phyloP scores from a whole-genome alignment of 2,329 filamentous ascomycete species.

The Dichotomopilus funicola region DNA sequence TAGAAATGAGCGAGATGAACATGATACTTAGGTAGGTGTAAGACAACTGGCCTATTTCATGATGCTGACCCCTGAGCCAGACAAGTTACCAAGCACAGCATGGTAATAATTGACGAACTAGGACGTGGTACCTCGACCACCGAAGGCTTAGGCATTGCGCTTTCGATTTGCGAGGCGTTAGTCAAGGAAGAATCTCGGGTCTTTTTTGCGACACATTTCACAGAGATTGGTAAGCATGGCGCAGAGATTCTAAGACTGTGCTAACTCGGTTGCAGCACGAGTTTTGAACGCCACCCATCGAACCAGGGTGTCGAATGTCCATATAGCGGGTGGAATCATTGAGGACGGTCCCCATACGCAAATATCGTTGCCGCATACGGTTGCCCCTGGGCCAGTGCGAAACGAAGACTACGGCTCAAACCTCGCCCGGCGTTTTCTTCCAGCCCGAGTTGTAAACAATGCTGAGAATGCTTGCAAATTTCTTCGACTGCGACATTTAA shows the following conservation, averaged over 20 bases:
- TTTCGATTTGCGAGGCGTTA: slow-evolving; percentile 83
- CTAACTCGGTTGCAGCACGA: slow-evolving; percentile 46
- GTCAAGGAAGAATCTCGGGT: slow-evolving; percentile 71
- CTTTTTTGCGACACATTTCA: slow-evolving; percentile 93
- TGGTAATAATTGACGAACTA: slow-evolving; percentile 86
- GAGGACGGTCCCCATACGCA: slow-evolving; percentile 45
- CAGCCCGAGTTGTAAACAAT: slow-evolving; percentile 52
- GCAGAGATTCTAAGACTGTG: neutral
- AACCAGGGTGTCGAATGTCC: slow-evolving; percentile 71
- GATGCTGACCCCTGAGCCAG: slow-evolving; percentile 26
- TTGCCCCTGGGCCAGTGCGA: slow-evolving; percentile 63
- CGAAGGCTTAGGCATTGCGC: slow-evolving; percentile 82
- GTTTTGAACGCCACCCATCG: slow-evolving; percentile 70
- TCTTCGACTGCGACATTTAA: slow-evolving; percentile 54
- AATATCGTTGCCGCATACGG: slow-evolving; percentile 84
- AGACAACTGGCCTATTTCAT: neutral
- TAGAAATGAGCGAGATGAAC: slow-evolving; percentile 93
- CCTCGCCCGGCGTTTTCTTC: slow-evolving; percentile 68
- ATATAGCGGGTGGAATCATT: slow-evolving; percentile 65
- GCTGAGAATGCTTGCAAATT: slow-evolving; percentile 61
- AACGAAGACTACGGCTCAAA: slow-evolving; percentile 78
- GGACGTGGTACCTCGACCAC: slow-evolving; percentile 83
- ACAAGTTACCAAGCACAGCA: slow-evolving; percentile 69
- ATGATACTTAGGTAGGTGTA: slow-evolving; percentile 64
- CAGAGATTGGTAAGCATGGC: slow-evolving; percentile 53